Evolutionary conservation across 2,329 filamentous ascomycete species (phyloP), one percentile per base, ranked within the genome.

Genomic region (Coccinonectria pachysandricola): DNA sequence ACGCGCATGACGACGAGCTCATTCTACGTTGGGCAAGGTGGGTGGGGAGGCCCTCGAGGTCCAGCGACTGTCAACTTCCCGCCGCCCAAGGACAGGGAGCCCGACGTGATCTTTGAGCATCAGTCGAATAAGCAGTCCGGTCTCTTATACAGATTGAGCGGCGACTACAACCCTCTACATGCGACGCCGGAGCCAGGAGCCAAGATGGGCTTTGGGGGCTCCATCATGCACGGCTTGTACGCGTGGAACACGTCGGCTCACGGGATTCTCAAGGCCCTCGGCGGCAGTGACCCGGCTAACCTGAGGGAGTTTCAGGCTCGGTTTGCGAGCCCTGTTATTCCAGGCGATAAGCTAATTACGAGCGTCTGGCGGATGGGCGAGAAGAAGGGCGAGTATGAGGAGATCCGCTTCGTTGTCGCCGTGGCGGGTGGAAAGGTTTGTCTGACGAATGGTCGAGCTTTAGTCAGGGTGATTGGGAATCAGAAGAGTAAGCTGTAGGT

Each of bases 131-230:
- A 62, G 27, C 75, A 87, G 60, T 82, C 82, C 4, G 74, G 83
- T 7, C 70, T 81, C 37, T 62, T 91, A 29, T 91, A 91, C 57
- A 71, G 84, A 37, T 69, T 94, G 26, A 94, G 93, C 45, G 86
- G 86, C 40, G 87, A 94, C 61, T 94, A 94, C 60, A 94, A 94
- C 62, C 87, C 86, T 15, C 75, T 94, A 18, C 86, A 94, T 52
- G 85, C 84, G 6, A 82, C 81, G 11, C 85, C 85, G 8, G 82
- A 85, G 57, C 83, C 85, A 0, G 85, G 85, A 34, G 60, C 72
- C 56, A 79, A 85, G 60, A 93, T 94, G 83, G 86, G 87, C 34
- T 94, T 93, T 43, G 83, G 84, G 15, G 86, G 86, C 17, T 65
- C 75, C 42, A 94, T 94, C 54, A 81, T 93, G 53, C 86, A 94